Evolutionary conservation across 192 early-diverging fungal genomes (phyloP).

Genomic region (Backusella westeae): DNA sequence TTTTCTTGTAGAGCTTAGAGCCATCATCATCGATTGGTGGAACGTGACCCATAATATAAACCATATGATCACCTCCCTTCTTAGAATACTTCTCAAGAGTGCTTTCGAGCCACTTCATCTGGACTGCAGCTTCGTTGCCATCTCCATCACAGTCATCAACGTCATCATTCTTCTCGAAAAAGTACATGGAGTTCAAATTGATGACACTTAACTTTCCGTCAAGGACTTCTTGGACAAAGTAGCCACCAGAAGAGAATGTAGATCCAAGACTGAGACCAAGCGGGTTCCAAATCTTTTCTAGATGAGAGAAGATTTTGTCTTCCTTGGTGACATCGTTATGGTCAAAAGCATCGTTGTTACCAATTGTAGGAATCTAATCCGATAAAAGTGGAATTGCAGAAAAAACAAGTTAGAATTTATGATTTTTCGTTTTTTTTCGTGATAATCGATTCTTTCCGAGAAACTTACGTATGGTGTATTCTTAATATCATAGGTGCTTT

Average conservation of each 20-base stretch:
- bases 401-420: neutral
- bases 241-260: slow-evolving; percentile 32
- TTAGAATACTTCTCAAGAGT: slow-evolving; percentile 9
- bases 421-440: neutral
- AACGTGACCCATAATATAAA: slow-evolving; percentile 34
- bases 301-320: neutral
- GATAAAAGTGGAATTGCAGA: neutral
- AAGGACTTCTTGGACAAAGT: slow-evolving; percentile 36
- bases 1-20: slow-evolving; percentile 2
- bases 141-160: slow-evolving; percentile 27
- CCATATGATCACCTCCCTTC: slow-evolving; percentile 12
- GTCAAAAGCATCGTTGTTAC: slow-evolving; percentile 37
- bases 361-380: slow-evolving; percentile 34
- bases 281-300: slow-evolving; percentile 35
- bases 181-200: slow-evolving; percentile 41
- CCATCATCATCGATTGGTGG: slow-evolving; percentile 29
- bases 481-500: slow-evolving; percentile 15
- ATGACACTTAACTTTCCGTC: slow-evolving; percentile 16
- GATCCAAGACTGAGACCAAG: slow-evolving; percentile 32
- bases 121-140: slow-evolving; percentile 11
- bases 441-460: neutral
- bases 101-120: slow-evolving; percentile 28
- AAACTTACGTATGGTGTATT: slow-evolving; percentile 20
- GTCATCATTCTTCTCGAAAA: slow-evolving; percentile 22
- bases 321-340: slow-evolving; percentile 23